Base-by-base conservation (phyloP, 1,284 basidiomycete species). In the Sanguinoderma infundibulare region DNA sequence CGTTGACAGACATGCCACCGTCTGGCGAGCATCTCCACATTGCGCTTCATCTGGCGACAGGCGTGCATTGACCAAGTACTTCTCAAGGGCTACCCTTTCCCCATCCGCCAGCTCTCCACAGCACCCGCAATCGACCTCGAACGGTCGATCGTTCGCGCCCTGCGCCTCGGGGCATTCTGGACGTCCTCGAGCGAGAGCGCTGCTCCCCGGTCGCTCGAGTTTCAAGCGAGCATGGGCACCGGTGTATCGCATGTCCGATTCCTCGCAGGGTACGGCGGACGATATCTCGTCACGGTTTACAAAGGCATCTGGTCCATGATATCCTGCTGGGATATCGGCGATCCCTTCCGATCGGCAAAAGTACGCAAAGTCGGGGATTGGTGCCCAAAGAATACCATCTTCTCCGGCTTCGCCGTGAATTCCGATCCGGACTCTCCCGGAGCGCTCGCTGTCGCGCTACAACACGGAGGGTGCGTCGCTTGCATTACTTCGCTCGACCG, bases 231-330 rank as follows among this genome's bases (percentile, higher is more conserved):
- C 44, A 70, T 76, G 5, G 78, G 76, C 30, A 81, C 79, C 0
- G 73, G 78, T 1, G 78, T 88, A 14, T 79, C 81, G 17, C 78
- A 84, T 17, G 75, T 87, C n/a, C 79, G 75, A 20, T 84, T 89
- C 65, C 55, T 87, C 1, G 80, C 80, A 28, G 77, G 78, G 10
- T 70, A 71, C 46, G 77, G 75, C 8, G 78, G 75, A 9, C 71
- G 72, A 54, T 79, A 81, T 70, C 59, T 89, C 14, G 59, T 86
- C 55, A 84, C 83, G 3, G 77, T 85, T 8, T 85, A 85, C 9
- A 82, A 83, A 61, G 80, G 80, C 5, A 83, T 89, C 51, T 90
- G 87, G 87, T 78, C 77, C 28, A 75, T 78, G 28, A 69, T 89
- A 53, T 76, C 77, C 1, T 70, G 86, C 28, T 87, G 87, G 84